These are phyloP conservation scores for Hemisphaericaspora xylofermentans DNA, from an alignment of 1,139 yeast genomes.

Conservation along the genomic window DNA sequence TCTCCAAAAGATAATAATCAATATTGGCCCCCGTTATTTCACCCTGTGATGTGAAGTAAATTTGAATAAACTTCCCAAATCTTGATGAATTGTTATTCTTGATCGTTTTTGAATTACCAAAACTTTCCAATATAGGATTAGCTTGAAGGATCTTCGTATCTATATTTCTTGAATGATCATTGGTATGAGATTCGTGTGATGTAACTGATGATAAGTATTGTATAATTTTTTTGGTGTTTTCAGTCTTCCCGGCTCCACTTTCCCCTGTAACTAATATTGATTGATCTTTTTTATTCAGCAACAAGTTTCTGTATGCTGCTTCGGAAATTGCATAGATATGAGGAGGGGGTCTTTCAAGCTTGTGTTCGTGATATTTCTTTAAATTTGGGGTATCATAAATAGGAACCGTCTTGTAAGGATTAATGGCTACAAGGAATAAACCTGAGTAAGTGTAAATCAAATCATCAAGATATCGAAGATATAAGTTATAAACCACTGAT, in stretches of 20 bases:
- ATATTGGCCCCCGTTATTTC: constrained; percentile 85
- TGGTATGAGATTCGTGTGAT: constrained; percentile 7
- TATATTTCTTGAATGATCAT: constrained; percentile 39
- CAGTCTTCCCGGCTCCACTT: constrained; percentile 98
- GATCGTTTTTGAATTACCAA: constrained; percentile 96
- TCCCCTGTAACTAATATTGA: constrained; percentile 96
- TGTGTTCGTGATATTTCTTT: constrained; percentile 49
- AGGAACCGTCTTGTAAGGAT: constrained; percentile 81
- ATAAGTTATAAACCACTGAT: constrained; percentile 80
- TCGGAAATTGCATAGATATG: constrained; percentile 94
- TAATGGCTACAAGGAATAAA: constrained; percentile 89
- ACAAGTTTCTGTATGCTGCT: constrained; percentile 75
- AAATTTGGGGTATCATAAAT: constrained; percentile 67
- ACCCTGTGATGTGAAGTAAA: constrained; percentile 67
- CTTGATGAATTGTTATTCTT: constrained; percentile 94
- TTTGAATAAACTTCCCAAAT: constrained; percentile 93
- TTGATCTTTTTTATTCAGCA: constrained; percentile 73
- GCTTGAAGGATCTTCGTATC: constrained; percentile 90
- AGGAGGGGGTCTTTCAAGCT: constrained; percentile 57
- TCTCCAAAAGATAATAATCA: constrained; percentile 91
- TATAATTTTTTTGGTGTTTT: constrained; percentile 92
- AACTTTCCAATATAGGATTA: constrained; percentile 92
- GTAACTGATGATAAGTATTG: constrained; percentile 87
- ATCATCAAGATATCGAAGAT: constrained; percentile 74
- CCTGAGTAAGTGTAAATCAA: constrained; percentile 79